A percentile compares a stretch with the other conserved stretches of the same genome.
These are phyloP conservation scores for Pyracantha coccinea DNA, from an alignment of 331 rosid genomes.

Conservation along the genomic window DNA sequence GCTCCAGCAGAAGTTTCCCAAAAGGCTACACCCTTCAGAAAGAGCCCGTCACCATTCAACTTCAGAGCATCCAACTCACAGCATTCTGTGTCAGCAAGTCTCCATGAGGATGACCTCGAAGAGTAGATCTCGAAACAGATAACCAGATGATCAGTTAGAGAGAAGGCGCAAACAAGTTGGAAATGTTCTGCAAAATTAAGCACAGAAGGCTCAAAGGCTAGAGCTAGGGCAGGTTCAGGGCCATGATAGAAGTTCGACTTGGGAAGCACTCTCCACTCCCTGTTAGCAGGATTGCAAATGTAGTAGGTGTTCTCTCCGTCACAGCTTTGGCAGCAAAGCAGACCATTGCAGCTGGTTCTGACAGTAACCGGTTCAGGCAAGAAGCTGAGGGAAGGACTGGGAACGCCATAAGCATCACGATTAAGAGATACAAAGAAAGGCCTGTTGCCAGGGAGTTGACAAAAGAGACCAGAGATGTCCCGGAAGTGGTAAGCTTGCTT, in stretches of 20 bases:
- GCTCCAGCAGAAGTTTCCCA: constrained; percentile 29
- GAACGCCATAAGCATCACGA: constrained; percentile 20
- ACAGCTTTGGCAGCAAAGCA: constrained; percentile 28
- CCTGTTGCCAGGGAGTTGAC: neutral
- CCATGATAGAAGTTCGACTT: constrained; percentile 16
- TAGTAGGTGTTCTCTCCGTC: constrained; percentile 10
- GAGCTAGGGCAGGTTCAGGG: constrained; percentile 16
- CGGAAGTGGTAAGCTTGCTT: constrained; percentile 15
- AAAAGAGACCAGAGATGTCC: constrained; percentile 26
- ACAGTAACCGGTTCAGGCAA: constrained; percentile 10
- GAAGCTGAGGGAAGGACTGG: constrained; percentile 20
- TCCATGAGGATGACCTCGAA: constrained; percentile 36
- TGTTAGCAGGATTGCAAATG: constrained; percentile 35
- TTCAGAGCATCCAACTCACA: constrained; percentile 7
- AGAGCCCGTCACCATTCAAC: constrained; percentile 25
- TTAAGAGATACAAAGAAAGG: constrained; percentile 26
- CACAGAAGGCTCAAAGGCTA: constrained; percentile 19
- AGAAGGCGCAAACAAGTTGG: constrained; percentile 28
- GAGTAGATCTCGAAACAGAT: constrained; percentile 36
- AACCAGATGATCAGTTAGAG: neutral
- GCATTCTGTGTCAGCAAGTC: constrained; percentile 12
- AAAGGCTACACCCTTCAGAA: constrained; percentile 10
- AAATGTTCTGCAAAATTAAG: constrained; percentile 21
- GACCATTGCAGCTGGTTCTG: constrained; percentile 22
- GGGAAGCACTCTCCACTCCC: constrained; percentile 20